Percentiles rank a stretch among this genome's conserved stretches.
Conservation (phyloP, 805 yeast genomes). For the Blastobotrys terrestris region DNA sequence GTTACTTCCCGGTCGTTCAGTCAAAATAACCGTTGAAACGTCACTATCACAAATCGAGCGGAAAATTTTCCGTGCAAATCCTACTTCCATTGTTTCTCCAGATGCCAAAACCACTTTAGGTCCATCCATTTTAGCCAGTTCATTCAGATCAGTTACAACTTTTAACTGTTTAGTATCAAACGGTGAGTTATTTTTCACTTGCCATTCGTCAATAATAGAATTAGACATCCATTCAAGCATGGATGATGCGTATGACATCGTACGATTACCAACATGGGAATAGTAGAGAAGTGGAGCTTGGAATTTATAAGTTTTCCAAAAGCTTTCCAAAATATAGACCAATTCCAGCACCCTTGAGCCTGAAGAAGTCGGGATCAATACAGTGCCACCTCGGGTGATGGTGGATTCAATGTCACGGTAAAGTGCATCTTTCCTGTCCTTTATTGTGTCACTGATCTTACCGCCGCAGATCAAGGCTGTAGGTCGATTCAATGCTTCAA, state of each 20-base stretch:
- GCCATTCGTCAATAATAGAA: slow-evolving; percentile 81
- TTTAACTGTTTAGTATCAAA: slow-evolving; percentile 67
- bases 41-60: slow-evolving; percentile 52
- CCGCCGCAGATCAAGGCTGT: slow-evolving; percentile 75
- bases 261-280: slow-evolving; percentile 74
- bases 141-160: slow-evolving; percentile 53
- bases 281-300: slow-evolving; percentile 64
- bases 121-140: slow-evolving; percentile 19
- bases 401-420: slow-evolving; percentile 58
- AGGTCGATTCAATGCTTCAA: slow-evolving; percentile 60
- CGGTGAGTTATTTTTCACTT: slow-evolving; percentile 62
- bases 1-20: slow-evolving; percentile 51
- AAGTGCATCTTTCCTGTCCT: slow-evolving; percentile 57
- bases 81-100: slow-evolving; percentile 54
- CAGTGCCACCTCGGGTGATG: slow-evolving; percentile 70
- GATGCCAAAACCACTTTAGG: slow-evolving; percentile 79
- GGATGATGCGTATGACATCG: slow-evolving; percentile 73
- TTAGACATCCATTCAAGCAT: slow-evolving; percentile 96
- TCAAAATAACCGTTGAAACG: slow-evolving; percentile 64
- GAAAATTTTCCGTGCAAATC: slow-evolving; percentile 42
- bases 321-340: slow-evolving; percentile 64
- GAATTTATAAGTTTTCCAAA: slow-evolving; percentile 38
- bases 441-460: slow-evolving; percentile 45
- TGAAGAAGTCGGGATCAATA: slow-evolving; percentile 72
- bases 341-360: slow-evolving; percentile 80